Evolutionary conservation across 345 rosid genomes (phyloP).

Genomic region (Dipteronia sinensis): DNA sequence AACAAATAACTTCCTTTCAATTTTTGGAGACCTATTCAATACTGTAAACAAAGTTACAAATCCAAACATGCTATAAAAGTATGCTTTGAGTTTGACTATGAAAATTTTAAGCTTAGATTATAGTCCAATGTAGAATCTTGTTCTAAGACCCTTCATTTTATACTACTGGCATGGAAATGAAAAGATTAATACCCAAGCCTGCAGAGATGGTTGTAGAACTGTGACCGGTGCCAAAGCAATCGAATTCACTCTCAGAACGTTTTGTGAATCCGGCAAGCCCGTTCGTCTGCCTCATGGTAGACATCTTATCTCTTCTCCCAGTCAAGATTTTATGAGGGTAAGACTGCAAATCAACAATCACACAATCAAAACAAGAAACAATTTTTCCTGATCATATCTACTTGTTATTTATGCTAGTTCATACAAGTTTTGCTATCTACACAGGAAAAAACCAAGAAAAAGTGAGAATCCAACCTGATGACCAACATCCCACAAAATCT

Average conservation of each 20-base stretch:
- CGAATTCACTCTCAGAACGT: constrained; percentile 88
- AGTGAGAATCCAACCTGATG: constrained; percentile 66
- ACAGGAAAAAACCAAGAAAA: not conserved
- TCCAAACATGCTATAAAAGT: too few relatives aligned
- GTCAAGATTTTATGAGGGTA: constrained; percentile 97
- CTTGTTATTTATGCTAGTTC: not conserved
- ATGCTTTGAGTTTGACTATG: too few relatives aligned
- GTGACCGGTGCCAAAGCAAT: constrained; percentile 94
- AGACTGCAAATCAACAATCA: constrained; percentile 47
- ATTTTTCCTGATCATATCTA: not conserved
- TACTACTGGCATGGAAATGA: not conserved
- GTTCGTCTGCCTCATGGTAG: constrained; percentile 81
- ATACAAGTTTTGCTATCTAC: not conserved
- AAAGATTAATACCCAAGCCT: constrained; percentile 65
- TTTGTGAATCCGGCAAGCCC: constrained; percentile 92
- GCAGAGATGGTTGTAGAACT: constrained; percentile 96
- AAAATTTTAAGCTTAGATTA: not conserved
- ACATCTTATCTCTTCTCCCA: constrained; percentile 94
- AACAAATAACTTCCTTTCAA: not conserved
- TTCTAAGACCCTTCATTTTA: constrained; percentile 3
- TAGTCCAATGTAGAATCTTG: not conserved
- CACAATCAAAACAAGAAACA: not conserved
- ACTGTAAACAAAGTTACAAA: not conserved
- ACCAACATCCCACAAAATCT: constrained; percentile 96
- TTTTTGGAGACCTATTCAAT: too few relatives aligned